Conservation (phyloP, 2,329 filamentous ascomycete species). For the Penicillium sp. region DNA sequence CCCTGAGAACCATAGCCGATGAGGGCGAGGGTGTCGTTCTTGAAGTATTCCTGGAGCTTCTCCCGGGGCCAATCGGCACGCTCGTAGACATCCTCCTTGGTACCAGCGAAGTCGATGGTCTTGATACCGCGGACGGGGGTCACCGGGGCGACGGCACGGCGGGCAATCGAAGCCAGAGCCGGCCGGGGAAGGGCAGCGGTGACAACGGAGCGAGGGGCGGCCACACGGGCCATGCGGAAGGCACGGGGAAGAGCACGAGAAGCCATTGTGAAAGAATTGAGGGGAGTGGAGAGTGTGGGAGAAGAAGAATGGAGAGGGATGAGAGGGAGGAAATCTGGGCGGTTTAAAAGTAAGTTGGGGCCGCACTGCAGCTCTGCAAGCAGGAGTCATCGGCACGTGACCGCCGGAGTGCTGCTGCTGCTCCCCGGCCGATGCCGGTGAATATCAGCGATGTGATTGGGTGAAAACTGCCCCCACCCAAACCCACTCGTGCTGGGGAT, state of each 20-base stretch:
- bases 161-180: constrained; percentile 50
- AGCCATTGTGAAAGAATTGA: constrained; percentile 46
- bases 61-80: constrained; percentile 97
- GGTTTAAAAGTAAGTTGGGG: constrained; percentile 23
- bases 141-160: constrained; percentile 52
- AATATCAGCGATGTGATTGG: constrained; percentile 15
- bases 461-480: too few species aligned
- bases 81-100: constrained; percentile 95
- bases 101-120: constrained; percentile 98
- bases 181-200: constrained; percentile 59
- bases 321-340: constrained; percentile 20
- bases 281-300: constrained; percentile 18
- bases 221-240: constrained; percentile 62
- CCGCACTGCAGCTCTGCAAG: constrained; percentile 8
- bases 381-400: constrained; percentile 23
- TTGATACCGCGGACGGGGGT: constrained; percentile 76
- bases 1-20: constrained; percentile 99
- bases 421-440: constrained; percentile 30
- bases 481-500: too few species aligned
- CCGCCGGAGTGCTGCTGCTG: constrained; percentile 21
- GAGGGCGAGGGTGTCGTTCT: constrained; percentile 97
- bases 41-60: constrained; percentile 99
- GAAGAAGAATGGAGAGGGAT: constrained; percentile 15
- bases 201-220: constrained; percentile 61
- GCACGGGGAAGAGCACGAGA: constrained; percentile 58